Conservation (phyloP, 139 green algal species). For the Chlamydomonas applanata region DNA sequence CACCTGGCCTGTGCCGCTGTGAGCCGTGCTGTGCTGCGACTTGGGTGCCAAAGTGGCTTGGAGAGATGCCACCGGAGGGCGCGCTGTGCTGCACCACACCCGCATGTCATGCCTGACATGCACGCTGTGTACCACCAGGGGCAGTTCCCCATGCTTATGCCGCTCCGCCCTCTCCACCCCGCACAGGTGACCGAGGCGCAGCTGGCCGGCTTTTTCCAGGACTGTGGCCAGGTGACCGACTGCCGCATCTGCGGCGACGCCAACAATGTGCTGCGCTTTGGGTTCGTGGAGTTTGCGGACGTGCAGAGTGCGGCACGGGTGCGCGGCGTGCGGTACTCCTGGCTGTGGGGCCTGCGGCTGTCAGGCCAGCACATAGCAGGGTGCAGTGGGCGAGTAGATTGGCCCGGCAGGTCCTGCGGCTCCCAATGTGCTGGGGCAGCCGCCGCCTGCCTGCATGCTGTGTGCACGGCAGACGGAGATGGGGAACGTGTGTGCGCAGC, state of each 20-base stretch:
- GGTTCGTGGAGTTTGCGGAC: constrained; percentile 91
- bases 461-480: background rate
- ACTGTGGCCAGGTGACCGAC: constrained; percentile 79
- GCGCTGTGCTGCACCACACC: too few relatives aligned
- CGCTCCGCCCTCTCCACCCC: too few relatives aligned
- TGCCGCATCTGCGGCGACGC: constrained; percentile 93
- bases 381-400: background rate
- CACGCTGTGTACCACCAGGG: too few relatives aligned
- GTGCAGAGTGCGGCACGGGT: constrained; percentile 59
- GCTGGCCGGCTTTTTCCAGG: constrained; percentile 68
- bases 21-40: too few relatives aligned
- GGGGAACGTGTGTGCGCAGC: too few relatives aligned
- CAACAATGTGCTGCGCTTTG: constrained; percentile 90
- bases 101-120: too few relatives aligned
- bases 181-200: constrained; percentile 74
- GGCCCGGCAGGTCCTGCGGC: background rate
- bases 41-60: too few relatives aligned
- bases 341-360: background rate
- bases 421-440: too few relatives aligned
- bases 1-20: too few relatives aligned
- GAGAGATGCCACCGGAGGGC: too few relatives aligned
- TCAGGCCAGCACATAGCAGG: background rate
- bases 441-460: background rate
- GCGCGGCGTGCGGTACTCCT: background rate
- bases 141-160: too few relatives aligned